These are phyloP conservation scores for Fraxinus paxiana DNA, from an alignment of 305 asterid species.

Conservation along the genomic window DNA sequence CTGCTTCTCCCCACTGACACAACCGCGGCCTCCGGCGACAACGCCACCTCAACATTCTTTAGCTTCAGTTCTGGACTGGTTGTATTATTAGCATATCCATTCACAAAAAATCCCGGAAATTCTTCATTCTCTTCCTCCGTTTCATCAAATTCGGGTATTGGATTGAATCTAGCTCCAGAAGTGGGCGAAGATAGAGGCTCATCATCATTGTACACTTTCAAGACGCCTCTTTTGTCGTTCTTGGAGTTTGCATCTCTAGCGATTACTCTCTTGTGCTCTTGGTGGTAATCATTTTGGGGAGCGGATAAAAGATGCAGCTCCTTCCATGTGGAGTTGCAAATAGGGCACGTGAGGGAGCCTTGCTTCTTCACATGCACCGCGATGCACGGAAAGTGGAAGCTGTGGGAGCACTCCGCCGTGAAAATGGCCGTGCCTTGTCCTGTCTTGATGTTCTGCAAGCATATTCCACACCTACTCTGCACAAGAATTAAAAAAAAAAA, in stretches of 20 bases:
- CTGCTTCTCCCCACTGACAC: slow-evolving; percentile 61
- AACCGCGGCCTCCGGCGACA: slow-evolving; percentile 67
- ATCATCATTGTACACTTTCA: slow-evolving; percentile 88
- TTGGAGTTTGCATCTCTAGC: background rate
- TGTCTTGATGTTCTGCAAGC: slow-evolving; percentile 58
- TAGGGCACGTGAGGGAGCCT: slow-evolving; percentile 61
- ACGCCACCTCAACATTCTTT: slow-evolving; percentile 42
- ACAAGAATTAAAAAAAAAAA: background rate
- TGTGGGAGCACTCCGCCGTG: slow-evolving; percentile 95
- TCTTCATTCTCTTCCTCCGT: slow-evolving; percentile 65
- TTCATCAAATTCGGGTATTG: slow-evolving; percentile 84
- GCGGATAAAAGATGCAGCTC: slow-evolving; percentile 52
- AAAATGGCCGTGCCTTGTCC: slow-evolving; percentile 88
- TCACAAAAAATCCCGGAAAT: slow-evolving; percentile 62
- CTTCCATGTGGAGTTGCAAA: slow-evolving; percentile 66
- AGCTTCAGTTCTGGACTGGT: slow-evolving; percentile 17
- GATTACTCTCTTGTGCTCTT: background rate
- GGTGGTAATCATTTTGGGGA: slow-evolving; percentile 24
- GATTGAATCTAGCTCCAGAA: slow-evolving; percentile 66
- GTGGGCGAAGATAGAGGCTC: slow-evolving; percentile 79
- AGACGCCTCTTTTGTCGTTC: slow-evolving; percentile 25
- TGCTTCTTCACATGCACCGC: slow-evolving; percentile 64
- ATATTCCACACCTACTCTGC: slow-evolving; percentile 82
- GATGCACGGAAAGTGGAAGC: slow-evolving; percentile 86
- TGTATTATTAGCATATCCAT: slow-evolving; percentile 13